Percentiles rank a stretch among this genome's conserved stretches.
Conservation (phyloP, 768 basidiomycete species). For the Hericium rajendrae region DNA sequence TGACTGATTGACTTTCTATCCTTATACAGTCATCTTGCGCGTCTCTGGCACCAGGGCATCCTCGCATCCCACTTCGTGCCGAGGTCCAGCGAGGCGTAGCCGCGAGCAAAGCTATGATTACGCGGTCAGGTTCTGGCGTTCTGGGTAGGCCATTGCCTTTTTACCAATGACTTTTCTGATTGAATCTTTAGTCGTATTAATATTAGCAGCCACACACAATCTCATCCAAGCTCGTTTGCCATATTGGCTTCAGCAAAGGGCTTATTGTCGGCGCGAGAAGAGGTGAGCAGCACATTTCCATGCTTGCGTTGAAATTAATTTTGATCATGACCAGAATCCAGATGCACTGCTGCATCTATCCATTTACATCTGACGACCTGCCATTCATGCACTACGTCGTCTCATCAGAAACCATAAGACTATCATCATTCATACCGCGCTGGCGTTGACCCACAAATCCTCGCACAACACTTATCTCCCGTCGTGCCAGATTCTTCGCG, state of each 20-base stretch:
- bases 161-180: too few relatives aligned
- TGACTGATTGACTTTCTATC: too few relatives aligned
- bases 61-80: too few relatives aligned
- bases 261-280: neutral
- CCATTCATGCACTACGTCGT: constrained; percentile 50
- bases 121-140: too few relatives aligned
- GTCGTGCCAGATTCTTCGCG: constrained; percentile 45
- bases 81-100: too few relatives aligned
- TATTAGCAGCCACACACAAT: too few relatives aligned
- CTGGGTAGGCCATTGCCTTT: too few relatives aligned
- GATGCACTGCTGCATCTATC: constrained; percentile 30
- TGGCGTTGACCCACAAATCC: constrained; percentile 27
- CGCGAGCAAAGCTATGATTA: too few relatives aligned
- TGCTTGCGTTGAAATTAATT: neutral
- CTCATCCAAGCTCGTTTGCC: too few relatives aligned
- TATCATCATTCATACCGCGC: neutral
- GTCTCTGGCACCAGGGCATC: too few relatives aligned
- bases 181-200: too few relatives aligned
- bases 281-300: neutral
- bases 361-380: constrained; percentile 30
- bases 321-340: neutral
- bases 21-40: too few relatives aligned
- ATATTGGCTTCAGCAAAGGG: neutral
- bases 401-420: constrained; percentile 22
- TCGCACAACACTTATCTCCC: constrained; percentile 63